Conservation (phyloP, 768 basidiomycete species). For the Lactifluus hygrophoroides region DNA sequence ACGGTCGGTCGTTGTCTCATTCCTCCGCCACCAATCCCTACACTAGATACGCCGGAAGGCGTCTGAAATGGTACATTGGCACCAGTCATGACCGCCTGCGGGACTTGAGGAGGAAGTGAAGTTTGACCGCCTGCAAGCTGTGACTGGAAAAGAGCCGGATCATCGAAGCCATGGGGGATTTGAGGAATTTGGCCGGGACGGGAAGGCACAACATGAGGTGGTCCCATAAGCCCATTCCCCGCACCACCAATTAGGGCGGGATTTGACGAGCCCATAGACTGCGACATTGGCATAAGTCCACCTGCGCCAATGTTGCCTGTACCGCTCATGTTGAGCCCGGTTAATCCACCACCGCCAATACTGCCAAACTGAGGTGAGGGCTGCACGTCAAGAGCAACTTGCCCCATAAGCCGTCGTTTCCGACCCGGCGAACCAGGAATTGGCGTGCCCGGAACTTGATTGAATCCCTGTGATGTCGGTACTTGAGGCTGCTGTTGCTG, state of each 20-base stretch:
- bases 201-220: constrained; percentile 26
- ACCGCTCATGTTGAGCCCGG: constrained; percentile 7
- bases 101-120: constrained; percentile 19
- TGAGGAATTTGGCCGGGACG: constrained; percentile 15
- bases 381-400: constrained; percentile 5
- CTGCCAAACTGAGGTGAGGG: constrained; percentile 13
- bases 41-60: constrained; percentile 9
- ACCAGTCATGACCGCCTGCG: constrained; percentile 15
- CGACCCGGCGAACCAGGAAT: constrained; percentile 13
- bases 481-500: constrained; percentile 2
- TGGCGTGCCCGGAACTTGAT: constrained; percentile 12
- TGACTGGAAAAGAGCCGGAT: constrained; percentile 13
- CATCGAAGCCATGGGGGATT: constrained; percentile 26
- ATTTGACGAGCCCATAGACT: constrained; percentile 20
- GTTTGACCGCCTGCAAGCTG: background rate
- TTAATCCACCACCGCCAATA: constrained; percentile 5
- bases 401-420: constrained; percentile 19
- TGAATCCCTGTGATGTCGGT: constrained; percentile 6
- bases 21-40: constrained; percentile 19
- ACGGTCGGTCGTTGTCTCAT: constrained; percentile 20
- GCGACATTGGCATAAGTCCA: constrained; percentile 3
- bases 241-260: constrained; percentile 26
- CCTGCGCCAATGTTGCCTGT: constrained; percentile 3
- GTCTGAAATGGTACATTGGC: constrained; percentile 11
- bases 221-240: constrained; percentile 33